A percentile compares a stretch with the other conserved stretches of the same genome.
Evolutionary conservation across 2,329 filamentous ascomycete genomes (phyloP).

Genomic region (Colletotrichum sp.): DNA sequence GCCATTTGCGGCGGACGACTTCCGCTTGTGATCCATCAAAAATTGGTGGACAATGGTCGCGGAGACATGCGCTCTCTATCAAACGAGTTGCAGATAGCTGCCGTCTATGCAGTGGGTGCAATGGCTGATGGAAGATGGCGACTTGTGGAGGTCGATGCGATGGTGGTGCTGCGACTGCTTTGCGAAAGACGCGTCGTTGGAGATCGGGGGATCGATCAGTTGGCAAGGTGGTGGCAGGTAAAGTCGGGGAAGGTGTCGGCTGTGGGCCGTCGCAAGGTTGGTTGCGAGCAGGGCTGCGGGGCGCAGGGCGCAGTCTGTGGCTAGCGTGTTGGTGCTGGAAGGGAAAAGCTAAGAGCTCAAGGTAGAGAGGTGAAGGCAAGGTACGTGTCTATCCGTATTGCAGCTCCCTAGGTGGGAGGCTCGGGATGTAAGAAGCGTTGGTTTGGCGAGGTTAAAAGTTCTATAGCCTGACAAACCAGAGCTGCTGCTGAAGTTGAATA

Average conservation of each 20-base stretch:
- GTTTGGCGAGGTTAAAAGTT: neutral
- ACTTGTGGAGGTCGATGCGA: neutral
- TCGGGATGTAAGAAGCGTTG: neutral
- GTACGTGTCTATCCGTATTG: neutral
- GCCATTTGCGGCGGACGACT: constrained; percentile 50
- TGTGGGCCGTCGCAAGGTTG: neutral
- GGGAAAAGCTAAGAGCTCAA: neutral
- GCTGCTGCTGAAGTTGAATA: neutral
- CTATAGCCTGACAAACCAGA: neutral
- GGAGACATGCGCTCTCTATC: neutral
- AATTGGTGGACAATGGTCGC: constrained; percentile 1
- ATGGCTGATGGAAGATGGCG: neutral
- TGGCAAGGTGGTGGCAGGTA: neutral
- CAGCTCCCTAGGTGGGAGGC: neutral
- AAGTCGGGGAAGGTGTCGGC: neutral
- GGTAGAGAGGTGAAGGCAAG: neutral
- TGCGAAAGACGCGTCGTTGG: constrained; percentile 18
- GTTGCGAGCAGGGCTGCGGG: constrained; percentile 3
- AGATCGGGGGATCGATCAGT: constrained; percentile 4
- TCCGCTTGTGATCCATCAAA: constrained; percentile 62
- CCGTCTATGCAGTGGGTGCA: neutral
- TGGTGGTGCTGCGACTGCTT: constrained; percentile 11
- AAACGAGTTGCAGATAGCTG: neutral
- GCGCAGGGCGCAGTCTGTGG: neutral
- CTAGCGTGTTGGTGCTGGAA: neutral